A percentile compares a stretch with the other conserved stretches of the same genome.
Evolutionary conservation across 768 basidiomycete species (phyloP).

Genomic region (Leucocoprinus sp.): DNA sequence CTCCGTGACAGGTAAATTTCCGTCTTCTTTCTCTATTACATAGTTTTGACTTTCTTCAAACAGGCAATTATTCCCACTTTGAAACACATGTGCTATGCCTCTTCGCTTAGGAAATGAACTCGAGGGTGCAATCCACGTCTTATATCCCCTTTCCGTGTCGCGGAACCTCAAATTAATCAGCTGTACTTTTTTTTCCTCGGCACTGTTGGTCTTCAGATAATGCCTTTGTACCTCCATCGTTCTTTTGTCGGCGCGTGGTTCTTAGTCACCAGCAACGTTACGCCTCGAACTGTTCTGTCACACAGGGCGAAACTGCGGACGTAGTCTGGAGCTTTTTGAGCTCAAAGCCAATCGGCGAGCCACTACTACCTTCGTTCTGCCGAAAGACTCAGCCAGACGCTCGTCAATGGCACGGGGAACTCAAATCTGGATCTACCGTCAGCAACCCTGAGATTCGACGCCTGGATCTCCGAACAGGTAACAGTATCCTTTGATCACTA

Average conservation of each 20-base stretch:
- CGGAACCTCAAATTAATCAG: neutral
- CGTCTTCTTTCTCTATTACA: slow-evolving; percentile 2
- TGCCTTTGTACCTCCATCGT: neutral
- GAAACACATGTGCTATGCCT: neutral
- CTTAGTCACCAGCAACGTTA: slow-evolving; percentile 4
- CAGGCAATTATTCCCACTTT: neutral
- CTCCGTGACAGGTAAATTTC: slow-evolving; percentile 4
- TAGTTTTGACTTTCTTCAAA: neutral
- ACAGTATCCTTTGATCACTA: slow-evolving; percentile 1
- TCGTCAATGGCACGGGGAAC: slow-evolving; percentile 4
- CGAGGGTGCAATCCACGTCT: neutral
- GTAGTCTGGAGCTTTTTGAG: slow-evolving; percentile 2
- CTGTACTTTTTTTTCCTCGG: neutral
- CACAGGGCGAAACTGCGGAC: slow-evolving; percentile 1
- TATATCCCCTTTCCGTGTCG: neutral
- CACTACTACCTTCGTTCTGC: slow-evolving; percentile 6
- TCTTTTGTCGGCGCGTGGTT: neutral
- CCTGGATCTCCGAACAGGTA: slow-evolving; percentile 6
- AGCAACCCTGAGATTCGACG: neutral
- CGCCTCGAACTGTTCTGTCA: slow-evolving; percentile 4
- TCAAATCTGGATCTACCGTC: slow-evolving; percentile 9
- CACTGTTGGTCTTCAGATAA: neutral
- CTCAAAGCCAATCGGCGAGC: slow-evolving; percentile 4
- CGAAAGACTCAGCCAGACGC: slow-evolving; percentile 7
- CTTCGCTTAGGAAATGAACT: slow-evolving; percentile 5